Base-by-base conservation (phyloP, 2,329 filamentous ascomycete species). In the Westerdykella aurantiaca region DNA sequence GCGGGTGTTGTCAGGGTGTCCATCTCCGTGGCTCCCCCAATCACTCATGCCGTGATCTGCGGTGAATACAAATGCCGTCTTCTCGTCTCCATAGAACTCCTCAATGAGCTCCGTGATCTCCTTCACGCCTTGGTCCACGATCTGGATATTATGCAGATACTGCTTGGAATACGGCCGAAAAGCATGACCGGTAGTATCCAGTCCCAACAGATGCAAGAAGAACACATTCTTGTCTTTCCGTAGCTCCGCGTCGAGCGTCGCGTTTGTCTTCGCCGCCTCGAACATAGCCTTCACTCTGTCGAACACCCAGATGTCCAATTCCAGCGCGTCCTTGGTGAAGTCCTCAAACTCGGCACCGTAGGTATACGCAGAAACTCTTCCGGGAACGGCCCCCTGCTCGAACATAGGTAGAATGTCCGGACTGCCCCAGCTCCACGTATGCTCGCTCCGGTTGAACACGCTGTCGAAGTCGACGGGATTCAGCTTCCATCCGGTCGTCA, bases 1-100 rank as follows among this genome's bases (percentile, higher is more conserved):
- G 40, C 93, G 81, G 3, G 93, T 98, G 59, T 97, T 98, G 66
- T 98, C 87, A 0, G 93, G 93, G 68, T 98, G 90, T 6, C 93
- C 93, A 66, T 98, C 93, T 31, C 94, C 94, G 65, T 98, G 94
- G 56, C 90, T 97, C n/a, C 94, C 93, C 84, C 86, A 96, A 68
- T 98, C 93, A 61, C 88, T 97, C 93, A 98, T 98, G 14, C 93
- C 93, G 66, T 98, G 93, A 61, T 98, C 93, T 6, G 93, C 93
- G 1, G 94, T 98, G 63, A 98, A 98, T 13, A 98, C 81, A 64
- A 91, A 98, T 0, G 94, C 88, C 0, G 93, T 97, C 66, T 93
- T 83, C 43, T 80, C 85, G 51, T 81, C 80, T 55, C 72, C 76
- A 58, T 96, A 98, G 63, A 97, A 98, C 11, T 85, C 79, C 31